These are phyloP conservation scores for Trypanosoma lewisi DNA, from an alignment of 208 protist species.

Conservation along the genomic window DNA sequence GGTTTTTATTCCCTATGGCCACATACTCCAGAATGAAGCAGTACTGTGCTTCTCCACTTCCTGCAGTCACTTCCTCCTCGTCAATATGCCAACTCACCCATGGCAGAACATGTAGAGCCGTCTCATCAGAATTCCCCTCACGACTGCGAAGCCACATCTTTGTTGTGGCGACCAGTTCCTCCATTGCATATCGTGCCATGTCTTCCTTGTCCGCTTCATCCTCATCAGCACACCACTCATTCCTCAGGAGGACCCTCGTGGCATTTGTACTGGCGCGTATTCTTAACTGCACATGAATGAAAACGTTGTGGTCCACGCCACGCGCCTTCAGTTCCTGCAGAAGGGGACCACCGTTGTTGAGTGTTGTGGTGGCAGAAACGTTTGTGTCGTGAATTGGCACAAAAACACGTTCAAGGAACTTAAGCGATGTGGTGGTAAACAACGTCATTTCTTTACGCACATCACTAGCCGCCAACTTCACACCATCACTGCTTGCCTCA, in stretches of 20 bases:
- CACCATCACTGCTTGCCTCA: background rate
- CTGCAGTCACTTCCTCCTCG: background rate
- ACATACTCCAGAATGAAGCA: slow-evolving; percentile 26
- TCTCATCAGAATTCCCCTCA: background rate
- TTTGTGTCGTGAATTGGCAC: background rate
- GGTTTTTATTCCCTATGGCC: background rate
- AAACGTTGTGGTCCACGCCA: slow-evolving; percentile 8
- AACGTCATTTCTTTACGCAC: background rate
- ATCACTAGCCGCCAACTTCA: background rate
- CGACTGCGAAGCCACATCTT: slow-evolving; percentile 4
- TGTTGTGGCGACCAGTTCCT: slow-evolving; percentile 10
- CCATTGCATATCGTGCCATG: slow-evolving; percentile 16
- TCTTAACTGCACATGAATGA: slow-evolving; percentile 19
- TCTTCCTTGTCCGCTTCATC: slow-evolving; percentile 20
- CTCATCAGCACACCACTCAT: background rate
- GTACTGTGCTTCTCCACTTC: background rate
- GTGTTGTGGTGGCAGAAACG: background rate
- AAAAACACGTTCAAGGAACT: slow-evolving; percentile 21
- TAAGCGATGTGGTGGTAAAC: background rate
- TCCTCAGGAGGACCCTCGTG: background rate
- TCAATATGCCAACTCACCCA: slow-evolving; percentile 23
- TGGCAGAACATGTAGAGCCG: slow-evolving; percentile 3
- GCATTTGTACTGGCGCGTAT: background rate
- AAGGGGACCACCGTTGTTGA: slow-evolving; percentile 13
- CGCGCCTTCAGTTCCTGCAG: slow-evolving; percentile 8